phyloP scores from a whole-genome alignment of 2,329 filamentous ascomycete genomes.

The Tolypocladium album region DNA sequence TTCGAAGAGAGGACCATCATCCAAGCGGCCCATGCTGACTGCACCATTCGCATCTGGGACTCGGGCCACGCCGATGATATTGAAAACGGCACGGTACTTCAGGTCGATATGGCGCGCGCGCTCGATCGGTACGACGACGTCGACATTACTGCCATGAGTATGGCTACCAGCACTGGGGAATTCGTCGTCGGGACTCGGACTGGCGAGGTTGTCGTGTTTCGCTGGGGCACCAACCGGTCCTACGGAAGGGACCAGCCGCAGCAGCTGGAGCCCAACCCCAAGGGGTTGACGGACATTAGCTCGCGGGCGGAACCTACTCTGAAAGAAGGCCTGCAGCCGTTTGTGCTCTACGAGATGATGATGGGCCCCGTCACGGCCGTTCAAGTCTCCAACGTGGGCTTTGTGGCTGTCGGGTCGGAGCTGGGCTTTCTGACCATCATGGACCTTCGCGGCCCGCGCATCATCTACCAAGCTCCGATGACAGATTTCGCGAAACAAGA shows the following conservation, averaged over 20 bases:
- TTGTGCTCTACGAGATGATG: conserved; percentile 72
- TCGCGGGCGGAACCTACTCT: conserved; percentile 60
- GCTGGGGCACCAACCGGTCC: conserved; percentile 74
- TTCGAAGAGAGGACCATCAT: conserved; percentile 79
- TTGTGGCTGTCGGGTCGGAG: conserved; percentile 79
- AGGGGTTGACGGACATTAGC: conserved; percentile 64
- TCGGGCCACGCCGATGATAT: conserved; percentile 85
- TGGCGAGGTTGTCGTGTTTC: conserved; percentile 80
- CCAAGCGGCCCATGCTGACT: conserved; percentile 81
- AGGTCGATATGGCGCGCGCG: conserved; percentile 78
- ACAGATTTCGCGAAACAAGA: conserved; percentile 66
- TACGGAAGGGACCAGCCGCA: conserved; percentile 49
- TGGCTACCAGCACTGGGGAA: conserved; percentile 74
- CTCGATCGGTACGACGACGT: conserved; percentile 70
- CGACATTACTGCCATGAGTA: conserved; percentile 66
- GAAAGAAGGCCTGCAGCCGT: conserved; percentile 72
- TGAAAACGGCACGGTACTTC: conserved; percentile 71
- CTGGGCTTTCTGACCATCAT: conserved; percentile 71
- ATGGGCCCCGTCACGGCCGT: conserved; percentile 71
- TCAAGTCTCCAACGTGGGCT: conserved; percentile 85
- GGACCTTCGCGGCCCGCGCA: conserved; percentile 74
- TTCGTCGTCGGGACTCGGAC: conserved; percentile 69
- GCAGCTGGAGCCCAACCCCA: conserved; percentile 48
- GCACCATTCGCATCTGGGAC: conserved; percentile 88
- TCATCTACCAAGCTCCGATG: conserved; percentile 68